Percentiles rank a stretch among this genome's conserved stretches.
Evolutionary conservation across 352 stramenopile genomes (phyloP).

Genomic region (Thraustotheca clavata): DNA sequence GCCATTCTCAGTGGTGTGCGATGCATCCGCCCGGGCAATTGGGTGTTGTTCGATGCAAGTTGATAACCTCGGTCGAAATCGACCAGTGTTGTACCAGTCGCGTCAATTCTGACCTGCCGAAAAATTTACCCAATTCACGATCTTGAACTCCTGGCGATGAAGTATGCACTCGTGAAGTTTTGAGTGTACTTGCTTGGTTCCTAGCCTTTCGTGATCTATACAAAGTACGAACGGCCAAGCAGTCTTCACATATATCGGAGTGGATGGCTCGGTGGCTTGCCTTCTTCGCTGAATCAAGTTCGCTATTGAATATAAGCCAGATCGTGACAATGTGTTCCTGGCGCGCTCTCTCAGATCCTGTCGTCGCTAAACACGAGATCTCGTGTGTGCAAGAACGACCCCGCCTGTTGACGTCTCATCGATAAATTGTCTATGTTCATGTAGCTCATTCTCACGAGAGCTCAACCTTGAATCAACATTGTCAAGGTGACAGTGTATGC

Average conservation of each 20-base stretch:
- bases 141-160: conserved; percentile 25
- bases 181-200: conserved; percentile 25
- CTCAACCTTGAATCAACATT: no score
- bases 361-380: no score
- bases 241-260: conserved; percentile 20
- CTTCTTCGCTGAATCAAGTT: conserved; percentile 31
- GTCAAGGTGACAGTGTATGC: no score
- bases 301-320: conserved; percentile 23
- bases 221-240: conserved; percentile 23
- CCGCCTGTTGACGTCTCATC: no score
- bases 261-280: conserved; percentile 26
- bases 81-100: conserved; percentile 26
- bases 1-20: conserved; percentile 26
- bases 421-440: no score
- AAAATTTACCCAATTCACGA: conserved; percentile 26
- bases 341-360: no score
- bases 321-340: conserved; percentile 24
- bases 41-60: conserved; percentile 22
- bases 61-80: conserved; percentile 20
- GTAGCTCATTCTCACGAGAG: no score
- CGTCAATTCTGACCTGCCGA: conserved; percentile 24
- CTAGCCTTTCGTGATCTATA: conserved; percentile 24
- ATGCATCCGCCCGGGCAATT: conserved; percentile 25
- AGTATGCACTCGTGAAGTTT: conserved; percentile 28
- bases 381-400: no score